Base-by-base conservation (phyloP, 1,284 basidiomycete genomes). In the Cystobasidium pallidum region DNA sequence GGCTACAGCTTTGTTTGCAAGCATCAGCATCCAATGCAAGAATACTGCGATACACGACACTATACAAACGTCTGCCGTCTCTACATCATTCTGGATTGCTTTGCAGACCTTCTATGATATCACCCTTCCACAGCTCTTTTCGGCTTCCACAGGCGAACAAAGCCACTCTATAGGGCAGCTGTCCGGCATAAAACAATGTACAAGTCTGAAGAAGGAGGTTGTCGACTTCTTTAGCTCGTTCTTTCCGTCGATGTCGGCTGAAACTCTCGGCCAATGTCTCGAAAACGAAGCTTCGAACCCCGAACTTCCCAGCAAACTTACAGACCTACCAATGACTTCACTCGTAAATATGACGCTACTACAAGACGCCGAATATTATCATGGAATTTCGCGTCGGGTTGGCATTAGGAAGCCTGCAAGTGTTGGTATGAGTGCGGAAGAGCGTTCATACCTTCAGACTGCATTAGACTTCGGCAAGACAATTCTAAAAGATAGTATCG, bases 61-160 rank as follows among this genome's bases (percentile, higher is more conserved):
- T 24, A 3, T 57, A 0, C 28, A 39, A 19, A 54, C 28, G 34
- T 66, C 64, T 21, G 7, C 32, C 34, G 17, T 43, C 7, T 13
- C 57, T 3, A 30, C 43, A 4, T 30, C 52, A 7, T 62, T 70
- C 45, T 71, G 68, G 68, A 28, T 51, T 8, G 51, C 68, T 21
- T 24, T 71, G 3, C 68, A 71, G 47, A 8, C 39, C 7, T 41
- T 63, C 47, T 71, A 71, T 61, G 68, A 71, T 47, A 30, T 43
- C 21, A 13, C 13, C 2, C 47, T 71, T 6, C 59, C 68, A 30
- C 32, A 39, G 24, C 59, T 64, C 24, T 11, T 71, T 3, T 10
- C 34, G 24, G 1, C 7, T 17, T n/a, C n/a, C 52, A 15, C 49
- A 32, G 19, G 41, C 19, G 11, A 26, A 19, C 11, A 26, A 30